Conservation (phyloP, 1,284 basidiomycete genomes). For the Ceratobasidium sp. region DNA sequence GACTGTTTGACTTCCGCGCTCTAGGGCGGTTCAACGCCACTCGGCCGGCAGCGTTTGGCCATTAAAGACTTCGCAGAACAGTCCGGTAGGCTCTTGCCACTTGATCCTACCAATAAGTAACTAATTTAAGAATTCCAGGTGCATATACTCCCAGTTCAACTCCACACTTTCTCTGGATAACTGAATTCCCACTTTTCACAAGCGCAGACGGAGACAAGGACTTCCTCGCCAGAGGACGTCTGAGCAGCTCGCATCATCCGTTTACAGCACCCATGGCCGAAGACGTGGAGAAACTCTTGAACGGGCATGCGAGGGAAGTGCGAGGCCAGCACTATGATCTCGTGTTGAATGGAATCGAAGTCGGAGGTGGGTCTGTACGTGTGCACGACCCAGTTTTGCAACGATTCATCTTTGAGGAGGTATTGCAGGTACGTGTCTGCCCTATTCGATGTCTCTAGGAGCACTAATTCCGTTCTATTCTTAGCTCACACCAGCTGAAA, state of each 20-base stretch:
- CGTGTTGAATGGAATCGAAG: slow-evolving; percentile 92
- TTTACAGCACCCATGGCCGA: slow-evolving; percentile 95
- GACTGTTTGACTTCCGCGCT: not conserved
- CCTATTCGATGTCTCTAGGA: not conserved
- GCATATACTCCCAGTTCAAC: slow-evolving; percentile 59
- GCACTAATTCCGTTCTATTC: slow-evolving; percentile 5
- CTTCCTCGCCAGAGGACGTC: slow-evolving; percentile 80
- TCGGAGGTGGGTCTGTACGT: slow-evolving; percentile 92
- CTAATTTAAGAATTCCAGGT: slow-evolving; percentile 50
- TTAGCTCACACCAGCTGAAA: slow-evolving; percentile 76
- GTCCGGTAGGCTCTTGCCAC: slow-evolving; percentile 58
- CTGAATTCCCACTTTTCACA: slow-evolving; percentile 95
- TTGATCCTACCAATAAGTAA: slow-evolving; percentile 6
- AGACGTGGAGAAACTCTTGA: slow-evolving; percentile 73
- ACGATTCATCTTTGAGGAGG: slow-evolving; percentile 76
- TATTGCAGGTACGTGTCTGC: slow-evolving; percentile 69
- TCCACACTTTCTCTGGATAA: slow-evolving; percentile 93
- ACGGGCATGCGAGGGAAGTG: slow-evolving; percentile 61
- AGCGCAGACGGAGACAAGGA: slow-evolving; percentile 87
- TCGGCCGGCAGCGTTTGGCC: slow-evolving; percentile 77
- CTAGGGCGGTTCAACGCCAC: slow-evolving; percentile 82
- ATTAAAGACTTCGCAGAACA: slow-evolving; percentile 68
- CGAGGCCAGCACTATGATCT: slow-evolving; percentile 97
- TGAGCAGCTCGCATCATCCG: slow-evolving; percentile 92
- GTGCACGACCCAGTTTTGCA: slow-evolving; percentile 90